phyloP scores from a whole-genome alignment of 2,329 filamentous ascomycete species.

The Elsinoe necatrix region DNA sequence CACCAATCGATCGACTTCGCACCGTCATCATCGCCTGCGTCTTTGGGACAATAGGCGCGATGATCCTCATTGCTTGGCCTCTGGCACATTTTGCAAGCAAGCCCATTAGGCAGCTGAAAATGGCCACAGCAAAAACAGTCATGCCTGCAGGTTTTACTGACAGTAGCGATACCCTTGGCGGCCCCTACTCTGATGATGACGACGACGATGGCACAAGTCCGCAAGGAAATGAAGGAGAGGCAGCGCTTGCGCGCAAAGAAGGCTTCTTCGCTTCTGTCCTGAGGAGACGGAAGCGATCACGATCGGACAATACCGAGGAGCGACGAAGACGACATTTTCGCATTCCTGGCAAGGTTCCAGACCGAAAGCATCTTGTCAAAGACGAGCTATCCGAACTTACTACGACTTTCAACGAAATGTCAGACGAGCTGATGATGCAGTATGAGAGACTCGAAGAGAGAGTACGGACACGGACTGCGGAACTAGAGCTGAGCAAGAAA shows the following conservation, averaged over 20 bases:
- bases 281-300: slow-evolving; percentile 24
- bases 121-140: slow-evolving; percentile 66
- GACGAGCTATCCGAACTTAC: slow-evolving; percentile 82
- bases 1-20: slow-evolving; percentile 64
- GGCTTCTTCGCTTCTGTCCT: slow-evolving; percentile 34
- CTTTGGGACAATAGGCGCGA: slow-evolving; percentile 66
- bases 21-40: slow-evolving; percentile 76
- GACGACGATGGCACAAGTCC: slow-evolving; percentile 28
- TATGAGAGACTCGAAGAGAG: slow-evolving; percentile 78
- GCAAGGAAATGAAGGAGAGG: slow-evolving; percentile 38
- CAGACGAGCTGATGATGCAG: slow-evolving; percentile 77
- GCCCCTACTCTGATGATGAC: slow-evolving; percentile 26
- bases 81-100: slow-evolving; percentile 73
- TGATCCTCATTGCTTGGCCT: slow-evolving; percentile 64
- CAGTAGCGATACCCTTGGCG: slow-evolving; percentile 32
- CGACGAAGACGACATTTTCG: slow-evolving; percentile 56
- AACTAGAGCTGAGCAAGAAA: slow-evolving; percentile 83
- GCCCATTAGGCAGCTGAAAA: slow-evolving; percentile 68
- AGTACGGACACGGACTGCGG: slow-evolving; percentile 70
- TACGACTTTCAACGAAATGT: slow-evolving; percentile 86
- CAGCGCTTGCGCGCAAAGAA: slow-evolving; percentile 37
- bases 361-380: slow-evolving; percentile 64
- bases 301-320: slow-evolving; percentile 32
- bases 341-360: slow-evolving; percentile 74
- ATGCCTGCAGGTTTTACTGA: slow-evolving; percentile 50